phyloP scores from a whole-genome alignment of 1,284 basidiomycete genomes.

The Boletus hoseneyae region DNA sequence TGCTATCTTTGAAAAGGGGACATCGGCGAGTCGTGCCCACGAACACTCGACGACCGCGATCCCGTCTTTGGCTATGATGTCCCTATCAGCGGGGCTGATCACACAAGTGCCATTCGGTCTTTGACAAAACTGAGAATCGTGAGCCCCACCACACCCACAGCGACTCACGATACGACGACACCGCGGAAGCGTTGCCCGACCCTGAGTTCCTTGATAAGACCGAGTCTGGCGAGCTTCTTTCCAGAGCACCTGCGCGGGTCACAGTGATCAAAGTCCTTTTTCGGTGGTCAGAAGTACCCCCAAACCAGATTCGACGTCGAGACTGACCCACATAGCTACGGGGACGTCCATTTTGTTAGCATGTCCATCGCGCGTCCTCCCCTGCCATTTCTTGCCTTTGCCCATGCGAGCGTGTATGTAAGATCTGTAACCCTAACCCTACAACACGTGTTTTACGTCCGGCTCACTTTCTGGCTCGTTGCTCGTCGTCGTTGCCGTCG shows the following conservation, averaged over 20 bases:
- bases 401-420: background rate
- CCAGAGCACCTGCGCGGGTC: constrained; percentile 94
- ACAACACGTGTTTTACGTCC: constrained; percentile 29
- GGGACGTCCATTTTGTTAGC: constrained; percentile 51
- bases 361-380: background rate
- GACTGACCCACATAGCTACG: constrained; percentile 86
- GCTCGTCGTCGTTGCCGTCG: constrained; percentile 23
- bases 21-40: constrained; percentile 93
- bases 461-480: constrained; percentile 3
- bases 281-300: background rate
- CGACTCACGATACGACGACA: constrained; percentile 84
- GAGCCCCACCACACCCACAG: background rate
- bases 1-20: constrained; percentile 92
- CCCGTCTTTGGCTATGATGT: constrained; percentile 74
- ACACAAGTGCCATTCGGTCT: constrained; percentile 86
- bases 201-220: constrained; percentile 80
- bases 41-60: constrained; percentile 97
- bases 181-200: constrained; percentile 89
- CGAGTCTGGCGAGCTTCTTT: constrained; percentile 87
- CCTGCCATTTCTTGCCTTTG: too few species aligned
- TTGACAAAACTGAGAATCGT: constrained; percentile 5
- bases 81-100: constrained; percentile 81
- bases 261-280: constrained; percentile 94
- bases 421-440: constrained; percentile 27
- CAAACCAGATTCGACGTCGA: background rate